Base-by-base conservation (phyloP, 148 eudicot species). In the Diospyros kaki region DNA sequence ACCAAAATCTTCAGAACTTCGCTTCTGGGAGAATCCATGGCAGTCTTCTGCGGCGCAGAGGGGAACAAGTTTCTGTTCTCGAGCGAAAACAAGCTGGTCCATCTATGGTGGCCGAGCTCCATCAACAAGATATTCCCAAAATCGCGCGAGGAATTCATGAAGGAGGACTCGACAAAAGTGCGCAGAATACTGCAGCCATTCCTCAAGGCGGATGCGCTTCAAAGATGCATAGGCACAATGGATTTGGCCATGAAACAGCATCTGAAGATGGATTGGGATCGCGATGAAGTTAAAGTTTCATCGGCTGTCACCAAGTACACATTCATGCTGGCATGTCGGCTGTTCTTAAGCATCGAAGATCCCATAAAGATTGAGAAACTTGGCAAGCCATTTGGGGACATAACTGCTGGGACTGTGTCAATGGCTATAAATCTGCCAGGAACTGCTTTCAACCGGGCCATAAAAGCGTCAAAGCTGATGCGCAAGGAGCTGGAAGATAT, bases 361-460 rank as follows among this genome's bases (percentile, higher is more conserved):
- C 45, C 61, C 3, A 54, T 66, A 14, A 45, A 50, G 55, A 44
- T 78, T 2, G 77, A 74, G 9, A 58, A 72, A 50, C 73, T 73
- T 15, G 73, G 64, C 45, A 42, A 59, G 48, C 61, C 52, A 6
- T 78, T 73, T 53, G 68, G 64, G 9, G 51, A 66, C 40, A 64
- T 78, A 39, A 64, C 77, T n/a, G 66, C 81, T 38, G 81, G 77
- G 67, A 66, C 64, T 2, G 46, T 73, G 17, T 78, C 81, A 17
- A 11, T 78, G 46, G 72, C 81, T 5, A 60, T 78, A 4, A 70
- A 78, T 58, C 28, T 78, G 18, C 81, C 81, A 1, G 81, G 81
- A 41, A 78, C 81, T 11, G 51, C 76, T 12, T 78, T 73, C 51
- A 73, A 78, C 44, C 76, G 76, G 7, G 81, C 75, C 18, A 43